These are phyloP conservation scores for Metschnikowia vanudenii DNA, from an alignment of 805 yeast genomes.

Conservation along the genomic window DNA sequence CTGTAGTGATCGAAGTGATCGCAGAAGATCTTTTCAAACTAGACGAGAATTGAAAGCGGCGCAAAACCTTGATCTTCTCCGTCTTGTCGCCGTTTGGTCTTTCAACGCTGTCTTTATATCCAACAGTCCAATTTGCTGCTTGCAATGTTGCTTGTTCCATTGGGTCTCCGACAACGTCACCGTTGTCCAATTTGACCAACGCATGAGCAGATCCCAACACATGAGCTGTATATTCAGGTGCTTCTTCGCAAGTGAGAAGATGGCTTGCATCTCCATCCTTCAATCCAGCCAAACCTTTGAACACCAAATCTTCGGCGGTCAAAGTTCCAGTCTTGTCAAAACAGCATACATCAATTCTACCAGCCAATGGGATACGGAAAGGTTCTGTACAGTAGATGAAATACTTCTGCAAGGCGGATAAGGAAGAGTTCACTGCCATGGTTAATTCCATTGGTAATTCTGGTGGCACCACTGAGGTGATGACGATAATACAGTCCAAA, in stretches of 20 bases:
- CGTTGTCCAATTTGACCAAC: slow-evolving; percentile 88
- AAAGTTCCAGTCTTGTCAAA: slow-evolving; percentile 98
- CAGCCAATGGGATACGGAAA: slow-evolving; percentile 95
- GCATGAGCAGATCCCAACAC: slow-evolving; percentile 97
- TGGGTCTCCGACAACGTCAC: slow-evolving; percentile 98
- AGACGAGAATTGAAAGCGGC: slow-evolving; percentile 96
- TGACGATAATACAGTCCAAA: slow-evolving; percentile 90
- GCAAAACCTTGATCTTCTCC: slow-evolving; percentile 66
- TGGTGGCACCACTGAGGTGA: slow-evolving; percentile 98
- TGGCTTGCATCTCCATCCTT: slow-evolving; percentile 50
- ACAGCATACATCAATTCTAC: slow-evolving; percentile 97
- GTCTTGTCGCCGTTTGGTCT: slow-evolving; percentile 34
- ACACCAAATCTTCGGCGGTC: slow-evolving; percentile 93
- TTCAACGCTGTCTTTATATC: slow-evolving; percentile 67
- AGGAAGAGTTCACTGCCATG: slow-evolving; percentile 93
- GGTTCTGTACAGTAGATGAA: slow-evolving; percentile 98
- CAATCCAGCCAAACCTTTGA: slow-evolving; percentile 94
- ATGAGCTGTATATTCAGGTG: slow-evolving; percentile 64
- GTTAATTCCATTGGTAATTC: slow-evolving; percentile 99
- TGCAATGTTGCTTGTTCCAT: slow-evolving; percentile 96
- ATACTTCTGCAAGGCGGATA: slow-evolving; percentile 81
- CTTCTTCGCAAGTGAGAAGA: slow-evolving; percentile 55
- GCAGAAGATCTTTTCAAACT: slow-evolving; percentile 94
- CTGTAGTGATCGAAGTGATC: slow-evolving; percentile 56
- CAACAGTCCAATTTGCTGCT: slow-evolving; percentile 83